Base-by-base conservation (phyloP, 345 rosid species). In the Sisymbrium altissimum region DNA sequence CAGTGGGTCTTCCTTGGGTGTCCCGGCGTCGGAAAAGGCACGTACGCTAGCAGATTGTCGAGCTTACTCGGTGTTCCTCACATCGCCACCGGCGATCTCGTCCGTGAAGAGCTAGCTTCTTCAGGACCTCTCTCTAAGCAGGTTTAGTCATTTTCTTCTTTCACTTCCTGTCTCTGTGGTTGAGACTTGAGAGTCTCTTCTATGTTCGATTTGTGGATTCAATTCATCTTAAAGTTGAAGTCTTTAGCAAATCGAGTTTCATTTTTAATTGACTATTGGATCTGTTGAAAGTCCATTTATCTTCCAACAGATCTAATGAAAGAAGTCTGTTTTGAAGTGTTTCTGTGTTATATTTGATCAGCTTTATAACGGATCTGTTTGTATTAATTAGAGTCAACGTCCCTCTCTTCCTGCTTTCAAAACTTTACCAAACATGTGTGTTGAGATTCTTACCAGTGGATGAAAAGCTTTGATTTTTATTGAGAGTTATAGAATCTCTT, bases 11-110 rank as follows among this genome's bases (percentile, higher is more conserved):
- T 95, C 58, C 86, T 95, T 2, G 99, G 99, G 5, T 87, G 88
- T 57, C 98, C 99, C 0, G 97, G 97, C 44, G 99, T 95, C 4
- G 99, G 99, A 5, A 92, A 92, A 75, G 99, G 99, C n/a, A 92
- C 97, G 1, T 92, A 95, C 69, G 98, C 98, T n/a, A 86, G 96
- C 58, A 90, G 94, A 41, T 84, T 95, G n/a, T 90, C 93, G 18
- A 74, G 12, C 65, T 89, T 89, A 44, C 94, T 95, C 61, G 89
- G 91, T 18, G 92, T 90, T 44, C 97, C 98, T 55, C 99, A 92
- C 46, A 95, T 95, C 85, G 96, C 97, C 75, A 90, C 97, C 35
- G 98, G 97, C 53, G 98, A 95, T 85, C 97, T 92, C 78, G 97
- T 95, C 68, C 96, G 97, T 19, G 92, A 87, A 19, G 99, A 84